Base-by-base conservation (phyloP, 305 asterid species). In the Rubia balearica region DNA sequence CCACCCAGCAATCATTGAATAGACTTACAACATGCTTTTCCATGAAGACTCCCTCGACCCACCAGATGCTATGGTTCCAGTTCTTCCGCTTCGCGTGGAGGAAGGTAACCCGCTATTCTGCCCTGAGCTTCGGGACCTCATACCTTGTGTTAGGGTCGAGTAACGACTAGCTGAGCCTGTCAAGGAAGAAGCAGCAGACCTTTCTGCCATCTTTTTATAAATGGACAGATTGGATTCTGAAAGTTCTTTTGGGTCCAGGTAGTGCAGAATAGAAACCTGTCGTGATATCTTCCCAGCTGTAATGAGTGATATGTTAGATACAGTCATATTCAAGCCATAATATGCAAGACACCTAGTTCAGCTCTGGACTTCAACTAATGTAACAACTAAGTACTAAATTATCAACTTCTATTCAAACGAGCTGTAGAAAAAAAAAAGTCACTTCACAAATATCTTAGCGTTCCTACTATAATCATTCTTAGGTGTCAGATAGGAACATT, bases 1-100 rank as follows among this genome's bases (percentile, higher is more conserved):
- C 97, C 96, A 93, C 72, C 98, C 98, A 67, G 98, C 97, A 62
- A 93, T 93, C 98, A 93, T 93, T 36, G 97, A n/a, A n/a, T n/a
- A n/a, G n/a, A n/a, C n/a, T n/a, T n/a, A n/a, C n/a, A n/a, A n/a
- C n/a, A n/a, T n/a, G n/a, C n/a, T n/a, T n/a, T n/a, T n/a, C n/a
- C n/a, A n/a, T n/a, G n/a, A n/a, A n/a, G n/a, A n/a, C n/a, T n/a
- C n/a, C n/a, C n/a, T 78, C 9, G 71, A 49, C 53, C 84, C 84
- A 49, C 84, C 85, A 49, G 88, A 38, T 30, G 36, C 38, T 22
- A 59, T 16, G 61, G 85, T 85, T 75, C 70, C 84, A 65, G 68
- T 77, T 83, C 72, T 82, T 67, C 85, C 68, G 69, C 84, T 78
- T 56, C 76, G 88, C 16, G 82, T 76, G 27, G 89, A 56, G 40